Conservation (phyloP, 441 rosid genomes). For the Arabidopsis lyrata region DNA sequence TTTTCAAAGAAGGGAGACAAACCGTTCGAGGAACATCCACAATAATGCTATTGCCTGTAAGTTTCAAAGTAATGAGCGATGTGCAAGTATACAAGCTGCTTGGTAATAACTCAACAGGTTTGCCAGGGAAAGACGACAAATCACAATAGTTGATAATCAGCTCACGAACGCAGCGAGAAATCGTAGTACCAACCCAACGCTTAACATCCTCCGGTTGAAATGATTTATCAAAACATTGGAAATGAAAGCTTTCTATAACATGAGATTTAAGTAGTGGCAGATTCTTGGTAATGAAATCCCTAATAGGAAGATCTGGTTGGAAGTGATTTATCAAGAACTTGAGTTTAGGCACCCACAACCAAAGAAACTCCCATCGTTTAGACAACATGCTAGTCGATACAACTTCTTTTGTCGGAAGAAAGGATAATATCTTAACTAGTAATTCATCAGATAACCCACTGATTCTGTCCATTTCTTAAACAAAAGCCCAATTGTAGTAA, state of each 20-base stretch:
- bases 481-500: too few species aligned
- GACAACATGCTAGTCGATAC: not conserved
- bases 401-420: conserved; percentile 1
- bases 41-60: not conserved
- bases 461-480: not conserved
- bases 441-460: not conserved
- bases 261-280: not conserved
- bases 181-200: not conserved
- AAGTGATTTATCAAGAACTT: not conserved
- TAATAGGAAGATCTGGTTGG: not conserved
- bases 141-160: not conserved
- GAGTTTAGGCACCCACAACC: not conserved
- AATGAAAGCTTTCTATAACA: not conserved
- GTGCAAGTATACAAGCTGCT: not conserved
- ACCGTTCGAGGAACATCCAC: not conserved
- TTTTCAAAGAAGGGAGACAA: not conserved
- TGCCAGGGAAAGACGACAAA: too few species aligned
- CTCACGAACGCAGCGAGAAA: not conserved
- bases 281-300: not conserved
- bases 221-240: not conserved
- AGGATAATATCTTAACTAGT: not conserved
- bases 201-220: not conserved
- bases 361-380: not conserved
- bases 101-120: not conserved
- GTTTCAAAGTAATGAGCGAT: not conserved